Evolutionary conservation across 148 eudicot genomes (phyloP), one percentile per base, ranked within the genome.

Genomic region (Dysphania ambrosioides): DNA sequence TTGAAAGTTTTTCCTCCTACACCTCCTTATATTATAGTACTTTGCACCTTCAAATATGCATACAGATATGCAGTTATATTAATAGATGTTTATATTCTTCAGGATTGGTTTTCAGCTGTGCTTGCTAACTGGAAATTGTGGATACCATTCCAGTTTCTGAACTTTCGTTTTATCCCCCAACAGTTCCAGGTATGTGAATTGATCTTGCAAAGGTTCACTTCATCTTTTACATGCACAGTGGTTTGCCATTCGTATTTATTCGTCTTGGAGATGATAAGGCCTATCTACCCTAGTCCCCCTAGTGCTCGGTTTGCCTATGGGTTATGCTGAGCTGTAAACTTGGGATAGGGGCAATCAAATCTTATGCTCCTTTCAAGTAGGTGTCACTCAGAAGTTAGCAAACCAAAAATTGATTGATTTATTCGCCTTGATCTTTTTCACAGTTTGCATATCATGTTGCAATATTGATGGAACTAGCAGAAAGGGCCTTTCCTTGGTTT

Each of bases 81-180:
- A 41, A 55, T 31, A 2, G 47, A 55, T 18, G 26, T 32, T 62
- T 35, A 47, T 7, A 66, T 77, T 44, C 66, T 81, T 75, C 74
- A 94, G 98, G 97, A 92, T 81, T 94, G 98, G 97, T 86, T 90
- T 69, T 83, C 97, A 60, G 79, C 98, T 56, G 97, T 94, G 65
- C 21, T 94, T 83, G 97, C 92, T 57, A 95, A 95, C 66, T 92
- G 97, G 97, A 87, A 91, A 74, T 76, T 95, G 72, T 95, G 98
- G 98, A 84, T 95, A 69, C 98, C 98, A n/a, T 95, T 95, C 70
- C 98, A 92, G 83, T 90, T 90, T 81, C 88, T 95, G 83, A 95
- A 95, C 85, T 95, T 95, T 76, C 89, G 88, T 68, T 90, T 95
- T 79, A 97, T 95, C 38, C 97, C 97, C 35, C 98, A 95, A 47